Conservation (phyloP, 768 basidiomycete species). For the Mycena vitilis region DNA sequence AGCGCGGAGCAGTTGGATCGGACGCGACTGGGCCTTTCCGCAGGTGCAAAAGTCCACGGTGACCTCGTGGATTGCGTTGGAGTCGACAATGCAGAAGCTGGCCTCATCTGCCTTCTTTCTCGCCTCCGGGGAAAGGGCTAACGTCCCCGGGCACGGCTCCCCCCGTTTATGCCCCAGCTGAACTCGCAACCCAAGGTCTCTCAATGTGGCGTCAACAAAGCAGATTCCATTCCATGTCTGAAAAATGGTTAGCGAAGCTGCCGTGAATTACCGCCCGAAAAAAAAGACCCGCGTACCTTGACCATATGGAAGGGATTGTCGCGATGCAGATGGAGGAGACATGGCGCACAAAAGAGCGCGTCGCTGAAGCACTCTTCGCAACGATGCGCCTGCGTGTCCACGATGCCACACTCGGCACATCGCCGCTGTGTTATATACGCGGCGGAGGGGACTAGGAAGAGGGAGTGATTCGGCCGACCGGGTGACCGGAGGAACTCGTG, state of each 20-base stretch:
- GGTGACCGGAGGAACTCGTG: too few species aligned
- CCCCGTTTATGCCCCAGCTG: conserved; percentile 38
- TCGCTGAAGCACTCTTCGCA: conserved; percentile 14
- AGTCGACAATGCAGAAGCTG: conserved; percentile 43
- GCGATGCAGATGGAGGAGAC: background rate
- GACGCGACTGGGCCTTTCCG: conserved; percentile 34
- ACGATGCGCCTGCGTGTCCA: background rate
- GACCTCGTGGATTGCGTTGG: conserved; percentile 42
- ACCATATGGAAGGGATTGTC: conserved; percentile 16
- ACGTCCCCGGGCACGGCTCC: conserved; percentile 28
- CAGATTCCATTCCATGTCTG: conserved; percentile 7
- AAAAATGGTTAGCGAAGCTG: background rate
- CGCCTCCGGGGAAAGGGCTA: conserved; percentile 6
- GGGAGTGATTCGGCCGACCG: too few species aligned
- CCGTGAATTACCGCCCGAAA: too few species aligned
- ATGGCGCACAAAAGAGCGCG: background rate
- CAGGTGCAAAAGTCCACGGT: conserved; percentile 48
- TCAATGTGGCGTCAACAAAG: conserved; percentile 24
- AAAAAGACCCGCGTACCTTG: background rate
- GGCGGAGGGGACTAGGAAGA: too few species aligned
- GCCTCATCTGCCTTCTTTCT: conserved; percentile 20
- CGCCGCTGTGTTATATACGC: background rate
- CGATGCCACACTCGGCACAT: background rate
- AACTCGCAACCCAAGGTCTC: conserved; percentile 36
- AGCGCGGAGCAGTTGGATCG: conserved; percentile 47